Evolutionary conservation across 768 basidiomycete genomes (phyloP).

Genomic region (Candolleomyces aberdarensis): DNA sequence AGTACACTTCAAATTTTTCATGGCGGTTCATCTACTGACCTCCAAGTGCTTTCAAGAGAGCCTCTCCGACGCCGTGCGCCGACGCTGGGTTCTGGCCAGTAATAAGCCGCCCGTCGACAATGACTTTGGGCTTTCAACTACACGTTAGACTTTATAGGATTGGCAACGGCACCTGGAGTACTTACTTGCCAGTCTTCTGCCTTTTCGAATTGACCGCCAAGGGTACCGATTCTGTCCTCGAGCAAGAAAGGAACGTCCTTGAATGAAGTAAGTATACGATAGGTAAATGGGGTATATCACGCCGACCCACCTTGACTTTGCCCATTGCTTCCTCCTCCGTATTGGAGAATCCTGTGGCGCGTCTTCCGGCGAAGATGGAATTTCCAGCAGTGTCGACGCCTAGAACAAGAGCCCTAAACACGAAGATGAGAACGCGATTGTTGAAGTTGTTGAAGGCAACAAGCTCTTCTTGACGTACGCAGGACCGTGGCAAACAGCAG

Average conservation of each 20-base stretch:
- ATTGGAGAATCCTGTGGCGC: conserved; percentile 69
- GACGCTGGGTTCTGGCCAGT: conserved; percentile 79
- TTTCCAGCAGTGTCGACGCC: conserved; percentile 53
- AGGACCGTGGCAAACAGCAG: conserved; percentile 81
- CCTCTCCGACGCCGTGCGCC: conserved; percentile 53
- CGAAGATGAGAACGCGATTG: not conserved
- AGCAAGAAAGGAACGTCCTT: conserved; percentile 69
- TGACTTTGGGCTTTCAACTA: conserved; percentile 40
- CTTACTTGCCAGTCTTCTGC: conserved; percentile 52
- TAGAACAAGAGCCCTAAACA: conserved; percentile 51
- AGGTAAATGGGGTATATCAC: not conserved
- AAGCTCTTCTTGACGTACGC: conserved; percentile 40
- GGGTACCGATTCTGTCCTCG: conserved; percentile 57
- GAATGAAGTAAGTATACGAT: not conserved
- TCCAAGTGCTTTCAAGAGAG: conserved; percentile 48
- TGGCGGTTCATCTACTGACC: conserved; percentile 3
- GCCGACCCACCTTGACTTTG: conserved; percentile 38
- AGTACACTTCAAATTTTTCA: not conserved
- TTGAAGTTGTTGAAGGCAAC: not conserved
- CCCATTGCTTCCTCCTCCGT: conserved; percentile 54
- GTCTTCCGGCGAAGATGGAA: conserved; percentile 61
- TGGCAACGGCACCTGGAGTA: no score
- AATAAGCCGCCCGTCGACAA: conserved; percentile 55
- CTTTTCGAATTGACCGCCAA: conserved; percentile 68
- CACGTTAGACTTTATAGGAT: no score